phyloP scores from a whole-genome alignment of 495 filamentous ascomycete genomes.

The Penicillium goetzii region DNA sequence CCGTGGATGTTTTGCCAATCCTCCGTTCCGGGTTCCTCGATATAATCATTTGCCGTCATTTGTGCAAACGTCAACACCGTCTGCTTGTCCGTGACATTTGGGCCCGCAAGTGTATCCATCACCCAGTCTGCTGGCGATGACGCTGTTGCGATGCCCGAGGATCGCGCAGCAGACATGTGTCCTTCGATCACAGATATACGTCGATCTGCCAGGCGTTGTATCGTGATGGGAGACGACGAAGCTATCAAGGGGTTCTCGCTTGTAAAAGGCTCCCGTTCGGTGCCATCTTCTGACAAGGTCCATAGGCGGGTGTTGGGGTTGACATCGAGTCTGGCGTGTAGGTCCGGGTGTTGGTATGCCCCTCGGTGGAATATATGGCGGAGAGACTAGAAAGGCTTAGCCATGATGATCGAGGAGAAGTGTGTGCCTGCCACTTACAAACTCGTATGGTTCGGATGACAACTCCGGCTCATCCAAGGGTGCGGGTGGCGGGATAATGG shows the following conservation, averaged over 20 bases:
- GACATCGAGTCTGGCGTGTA: slow-evolving; percentile 77
- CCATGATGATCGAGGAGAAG: background rate
- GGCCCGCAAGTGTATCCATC: slow-evolving; percentile 74
- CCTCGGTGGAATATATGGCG: slow-evolving; percentile 93
- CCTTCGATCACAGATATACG: slow-evolving; percentile 73
- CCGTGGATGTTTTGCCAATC: slow-evolving; percentile 85
- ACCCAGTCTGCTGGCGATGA: slow-evolving; percentile 77
- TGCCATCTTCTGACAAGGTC: slow-evolving; percentile 67
- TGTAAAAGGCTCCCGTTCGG: slow-evolving; percentile 41
- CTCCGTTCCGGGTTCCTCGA: slow-evolving; percentile 65
- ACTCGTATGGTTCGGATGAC: slow-evolving; percentile 36
- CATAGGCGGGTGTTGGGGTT: slow-evolving; percentile 62
- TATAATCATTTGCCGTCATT: slow-evolving; percentile 89
- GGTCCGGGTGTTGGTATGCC: slow-evolving; percentile 67
- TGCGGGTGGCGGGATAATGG: slow-evolving; percentile 41
- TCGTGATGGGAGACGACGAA: slow-evolving; percentile 62
- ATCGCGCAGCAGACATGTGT: slow-evolving; percentile 69
- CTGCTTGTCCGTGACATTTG: slow-evolving; percentile 83
- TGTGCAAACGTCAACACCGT: slow-evolving; percentile 82
- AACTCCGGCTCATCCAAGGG: slow-evolving; percentile 30
- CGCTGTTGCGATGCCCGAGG: slow-evolving; percentile 60
- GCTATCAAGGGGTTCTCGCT: slow-evolving; percentile 47
- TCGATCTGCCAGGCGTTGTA: slow-evolving; percentile 82
- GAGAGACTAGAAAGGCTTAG: slow-evolving; percentile 61
- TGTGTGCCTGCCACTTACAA: slow-evolving; percentile 36